These are phyloP conservation scores for Leccinellum albellum DNA, from an alignment of 768 basidiomycete genomes.

Conservation along the genomic window DNA sequence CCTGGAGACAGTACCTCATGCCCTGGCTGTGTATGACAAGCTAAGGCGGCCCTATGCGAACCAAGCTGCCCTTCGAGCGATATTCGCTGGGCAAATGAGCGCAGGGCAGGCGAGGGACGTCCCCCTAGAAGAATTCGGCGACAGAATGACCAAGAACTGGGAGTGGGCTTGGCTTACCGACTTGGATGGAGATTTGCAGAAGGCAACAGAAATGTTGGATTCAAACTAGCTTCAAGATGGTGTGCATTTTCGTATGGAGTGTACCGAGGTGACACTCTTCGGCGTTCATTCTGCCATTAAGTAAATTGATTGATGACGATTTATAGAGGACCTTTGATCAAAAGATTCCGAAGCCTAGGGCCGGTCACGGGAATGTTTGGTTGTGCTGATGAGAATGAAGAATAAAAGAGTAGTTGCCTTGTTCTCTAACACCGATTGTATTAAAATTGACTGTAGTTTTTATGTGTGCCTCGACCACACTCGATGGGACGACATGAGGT, in stretches of 20 bases:
- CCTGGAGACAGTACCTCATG: conserved; percentile 36
- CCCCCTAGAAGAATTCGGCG: conserved; percentile 38
- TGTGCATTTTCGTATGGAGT: not conserved
- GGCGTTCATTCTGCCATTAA: not conserved
- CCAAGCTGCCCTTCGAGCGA: conserved; percentile 30
- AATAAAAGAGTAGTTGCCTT: not conserved
- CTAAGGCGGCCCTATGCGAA: conserved; percentile 46
- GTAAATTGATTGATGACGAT: not conserved
- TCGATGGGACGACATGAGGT: too few relatives aligned
- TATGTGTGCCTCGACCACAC: too few relatives aligned
- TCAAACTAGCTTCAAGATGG: not conserved
- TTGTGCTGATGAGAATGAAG: not conserved
- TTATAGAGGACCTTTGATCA: not conserved
- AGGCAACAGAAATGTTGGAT: conserved; percentile 18
- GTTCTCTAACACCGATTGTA: not conserved
- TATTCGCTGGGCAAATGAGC: conserved; percentile 14
- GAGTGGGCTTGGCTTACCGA: conserved; percentile 44
- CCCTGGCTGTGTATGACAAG: conserved; percentile 46
- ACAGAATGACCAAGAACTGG: conserved; percentile 48
- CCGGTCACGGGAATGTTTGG: not conserved
- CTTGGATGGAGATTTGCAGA: conserved; percentile 18
- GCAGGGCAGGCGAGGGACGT: conserved; percentile 15
- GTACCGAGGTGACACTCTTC: not conserved
- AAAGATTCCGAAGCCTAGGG: too few relatives aligned
- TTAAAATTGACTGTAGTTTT: too few relatives aligned